A percentile compares a stretch with the other conserved stretches of the same genome.
These are phyloP conservation scores for Cryptosporidium viatorum DNA, from an alignment of 169 alveolate genomes.

Conservation along the genomic window DNA sequence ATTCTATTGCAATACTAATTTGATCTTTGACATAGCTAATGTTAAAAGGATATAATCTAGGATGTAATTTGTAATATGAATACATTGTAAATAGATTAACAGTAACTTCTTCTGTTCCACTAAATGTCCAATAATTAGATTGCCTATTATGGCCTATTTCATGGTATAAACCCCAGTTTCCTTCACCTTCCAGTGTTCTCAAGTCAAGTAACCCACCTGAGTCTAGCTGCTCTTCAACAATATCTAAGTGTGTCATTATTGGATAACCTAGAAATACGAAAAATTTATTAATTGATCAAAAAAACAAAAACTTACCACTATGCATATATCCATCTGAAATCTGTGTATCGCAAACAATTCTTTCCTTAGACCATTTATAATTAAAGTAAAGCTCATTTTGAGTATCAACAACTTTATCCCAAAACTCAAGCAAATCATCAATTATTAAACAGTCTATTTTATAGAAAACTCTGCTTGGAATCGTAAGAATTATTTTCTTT, in stretches of 20 bases:
- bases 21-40: conserved; percentile 40
- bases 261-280: conserved; percentile 45
- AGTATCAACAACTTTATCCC: conserved; percentile 56
- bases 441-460: neutral
- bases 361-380: conserved; percentile 32
- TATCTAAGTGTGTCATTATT: conserved; percentile 57
- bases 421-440: conserved; percentile 35
- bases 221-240: conserved; percentile 3
- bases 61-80: conserved; percentile 41
- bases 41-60: conserved; percentile 18
- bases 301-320: conserved; percentile 56
- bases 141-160: conserved; percentile 74
- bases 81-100: conserved; percentile 58
- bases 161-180: conserved; percentile 70
- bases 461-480: conserved; percentile 23
- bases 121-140: conserved; percentile 51
- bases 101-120: conserved; percentile 71
- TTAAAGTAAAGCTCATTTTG: conserved; percentile 52
- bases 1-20: conserved; percentile 8
- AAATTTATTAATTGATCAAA: neutral
- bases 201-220: conserved; percentile 30
- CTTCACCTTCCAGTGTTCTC: conserved; percentile 2
- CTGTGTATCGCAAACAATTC: conserved; percentile 67
- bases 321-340: conserved; percentile 74
- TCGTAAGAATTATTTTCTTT: conserved; percentile 35